These are phyloP conservation scores for Tremella yokohamensis DNA, from an alignment of 768 basidiomycete genomes.

Conservation along the genomic window DNA sequence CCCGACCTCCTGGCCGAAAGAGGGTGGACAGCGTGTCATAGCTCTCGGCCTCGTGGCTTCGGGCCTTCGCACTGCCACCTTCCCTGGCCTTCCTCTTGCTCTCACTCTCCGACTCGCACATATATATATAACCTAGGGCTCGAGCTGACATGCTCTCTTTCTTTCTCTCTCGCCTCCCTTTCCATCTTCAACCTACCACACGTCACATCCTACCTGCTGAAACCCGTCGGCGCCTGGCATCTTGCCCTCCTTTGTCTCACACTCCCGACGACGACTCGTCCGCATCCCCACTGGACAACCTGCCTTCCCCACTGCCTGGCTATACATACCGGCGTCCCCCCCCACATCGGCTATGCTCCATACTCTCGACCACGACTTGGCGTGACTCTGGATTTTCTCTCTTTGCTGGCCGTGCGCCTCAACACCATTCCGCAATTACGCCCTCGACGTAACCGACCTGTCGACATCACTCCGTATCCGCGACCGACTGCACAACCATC, in stretches of 20 bases:
- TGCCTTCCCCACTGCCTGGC: constrained; percentile 2
- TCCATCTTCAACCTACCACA: constrained; percentile 2
- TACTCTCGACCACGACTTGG: constrained; percentile 3
- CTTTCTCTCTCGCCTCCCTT: constrained; percentile 1
- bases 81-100: too few relatives aligned
- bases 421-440: constrained; percentile 2
- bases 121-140: too few relatives aligned
- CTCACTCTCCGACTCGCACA: too few relatives aligned
- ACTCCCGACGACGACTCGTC: background rate
- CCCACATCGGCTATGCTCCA: background rate
- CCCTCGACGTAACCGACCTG: background rate
- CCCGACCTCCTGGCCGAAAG: too few relatives aligned
- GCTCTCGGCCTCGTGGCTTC: too few relatives aligned
- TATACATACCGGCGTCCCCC: constrained; percentile 2
- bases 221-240: background rate
- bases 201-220: constrained; percentile 4
- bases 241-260: constrained; percentile 2
- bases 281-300: constrained; percentile 1
- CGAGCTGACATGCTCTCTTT: too few relatives aligned
- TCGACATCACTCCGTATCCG: background rate
- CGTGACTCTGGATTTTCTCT: constrained; percentile 3
- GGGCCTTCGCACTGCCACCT: too few relatives aligned
- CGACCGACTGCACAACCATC: too few relatives aligned
- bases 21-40: too few relatives aligned
- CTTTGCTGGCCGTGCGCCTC: background rate